Base-by-base conservation (phyloP, 2,329 filamentous ascomycete genomes). In the Aureobasidium uvarum region DNA sequence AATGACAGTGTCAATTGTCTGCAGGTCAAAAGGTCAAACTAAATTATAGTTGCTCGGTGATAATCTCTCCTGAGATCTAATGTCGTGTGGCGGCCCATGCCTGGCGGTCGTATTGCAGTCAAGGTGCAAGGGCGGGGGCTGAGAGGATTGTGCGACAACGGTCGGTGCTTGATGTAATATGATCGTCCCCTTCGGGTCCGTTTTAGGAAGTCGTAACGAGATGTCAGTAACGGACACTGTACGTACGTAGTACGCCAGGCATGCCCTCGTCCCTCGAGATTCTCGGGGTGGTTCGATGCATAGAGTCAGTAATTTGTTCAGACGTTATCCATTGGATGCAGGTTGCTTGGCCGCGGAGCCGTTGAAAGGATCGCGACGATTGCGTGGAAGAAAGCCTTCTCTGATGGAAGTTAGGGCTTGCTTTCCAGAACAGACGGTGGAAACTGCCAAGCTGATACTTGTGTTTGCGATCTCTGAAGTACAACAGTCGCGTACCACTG, bases 381-480 rank as follows among this genome's bases (percentile, higher is more conserved):
- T 41, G 52, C n/a, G 14, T 56, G 18, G 20, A 45, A 58, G 25
- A 20, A 14, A 28, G 13, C 25, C n/a, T 41, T 33, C 48, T 18
- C 28, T 6, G 28, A 13, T 51, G 8, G 28, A 54, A 36, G 31
- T 36, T 58, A 58, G 25, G 39, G 39, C 25, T 39, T 38, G 13
- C 28, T 52, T 31, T 33, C 16, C 38, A 45, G 16, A 5, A 25
- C 36, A 38, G 11, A 25, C 39, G 7, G n/a, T 33, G 39, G 6
- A 41, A 39, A n/a, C 6, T 56, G 52, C 52, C 36, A 56, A 56
- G 54, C 23, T 45, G 38, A 13, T 45, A 14, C 25, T 58, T 45
- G 20, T 39, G 52, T 55, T 43, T 58, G 18, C 54, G 54, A 58
- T 58, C 28, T 31, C 13, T 13, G 7, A 58, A 18, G 54, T 45